Evolutionary conservation across 306 rosid genomes (phyloP), one percentile per base, ranked within the genome.

Genomic region (Quercus ilex): DNA sequence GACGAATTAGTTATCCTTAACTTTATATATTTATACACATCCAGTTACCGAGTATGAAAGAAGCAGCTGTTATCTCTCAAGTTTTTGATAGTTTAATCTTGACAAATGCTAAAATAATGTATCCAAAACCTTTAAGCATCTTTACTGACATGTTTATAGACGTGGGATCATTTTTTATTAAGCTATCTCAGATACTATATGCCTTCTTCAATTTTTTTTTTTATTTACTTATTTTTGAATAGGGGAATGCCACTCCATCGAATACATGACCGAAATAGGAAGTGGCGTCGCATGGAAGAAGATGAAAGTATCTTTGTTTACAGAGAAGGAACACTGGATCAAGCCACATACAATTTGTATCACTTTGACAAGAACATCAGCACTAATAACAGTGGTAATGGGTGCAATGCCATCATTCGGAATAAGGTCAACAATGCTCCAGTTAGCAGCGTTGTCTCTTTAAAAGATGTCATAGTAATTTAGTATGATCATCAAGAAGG

Each of bases 291-390:
- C 1, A 86, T 86, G 77, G 86, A 84, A 38, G 89, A 88, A 57
- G 89, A 81, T 6, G 78, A 80, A 31, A 63, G 79, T 35, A 55
- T 86, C 59, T 86, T 86, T 71, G 89, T 86, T 19, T 88, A 86
- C 74, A 79, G 88, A 68, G 92, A 88, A 75, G 92, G 92, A 65
- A 88, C 92, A 9, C 26, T 88, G 15, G 92, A 86, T 74, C 88
- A 81, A 62, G 73, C 83, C 4, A 60, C 86, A 18, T 60, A 75
- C 18, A 82, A 60, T 67, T 21, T 46, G 0, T 88, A 88, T 78
- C 86, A 83, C 60, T 74, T 74, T 5, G 68, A 73, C 15, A 81
- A 83, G 82, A 84, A 13, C 11, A 17, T n/a, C 49, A 41, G 70
- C 79, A 49, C 53, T 49, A 77, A 57, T 8, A 6, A 18, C 4